A percentile compares a stretch with the other conserved stretches of the same genome.
phyloP scores from a whole-genome alignment of 441 rosid genomes.

The Jatropha podagrica region DNA sequence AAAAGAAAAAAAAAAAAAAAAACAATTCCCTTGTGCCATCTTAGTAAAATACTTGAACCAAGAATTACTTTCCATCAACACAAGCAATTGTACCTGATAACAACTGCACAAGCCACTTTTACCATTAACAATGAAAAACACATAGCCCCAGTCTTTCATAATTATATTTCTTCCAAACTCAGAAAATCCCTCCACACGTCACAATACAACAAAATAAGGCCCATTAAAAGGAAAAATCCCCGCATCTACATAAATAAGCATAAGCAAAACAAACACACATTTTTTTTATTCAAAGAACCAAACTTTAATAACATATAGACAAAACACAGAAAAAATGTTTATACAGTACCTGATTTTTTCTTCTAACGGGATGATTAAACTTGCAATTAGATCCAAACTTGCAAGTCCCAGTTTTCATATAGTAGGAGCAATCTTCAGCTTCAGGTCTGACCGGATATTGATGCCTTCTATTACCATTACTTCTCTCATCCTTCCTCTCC shows the following conservation, averaged over 20 bases:
- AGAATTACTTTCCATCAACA: conserved; percentile 6
- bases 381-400: conserved; percentile 78
- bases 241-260: background rate
- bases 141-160: background rate
- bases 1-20: background rate
- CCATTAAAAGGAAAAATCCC: background rate
- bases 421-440: conserved; percentile 81
- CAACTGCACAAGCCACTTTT: conserved; percentile 4
- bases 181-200: background rate
- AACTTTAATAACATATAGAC: background rate
- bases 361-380: conserved; percentile 79
- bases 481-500: conserved; percentile 31
- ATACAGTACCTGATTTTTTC: conserved; percentile 49
- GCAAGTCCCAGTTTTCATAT: conserved; percentile 72
- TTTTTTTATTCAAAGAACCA: background rate
- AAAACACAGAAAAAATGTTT: background rate
- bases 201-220: background rate
- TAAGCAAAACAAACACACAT: background rate
- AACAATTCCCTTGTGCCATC: background rate
- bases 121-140: background rate
- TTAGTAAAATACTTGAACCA: background rate
- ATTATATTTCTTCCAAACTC: background rate
- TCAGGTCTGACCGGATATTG: conserved; percentile 69
- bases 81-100: background rate
- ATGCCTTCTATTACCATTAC: conserved; percentile 25